Percentiles rank a stretch among this genome's conserved stretches.
These are phyloP conservation scores for Iris pallida DNA, from an alignment of 116 monocot genomes.

Conservation along the genomic window DNA sequence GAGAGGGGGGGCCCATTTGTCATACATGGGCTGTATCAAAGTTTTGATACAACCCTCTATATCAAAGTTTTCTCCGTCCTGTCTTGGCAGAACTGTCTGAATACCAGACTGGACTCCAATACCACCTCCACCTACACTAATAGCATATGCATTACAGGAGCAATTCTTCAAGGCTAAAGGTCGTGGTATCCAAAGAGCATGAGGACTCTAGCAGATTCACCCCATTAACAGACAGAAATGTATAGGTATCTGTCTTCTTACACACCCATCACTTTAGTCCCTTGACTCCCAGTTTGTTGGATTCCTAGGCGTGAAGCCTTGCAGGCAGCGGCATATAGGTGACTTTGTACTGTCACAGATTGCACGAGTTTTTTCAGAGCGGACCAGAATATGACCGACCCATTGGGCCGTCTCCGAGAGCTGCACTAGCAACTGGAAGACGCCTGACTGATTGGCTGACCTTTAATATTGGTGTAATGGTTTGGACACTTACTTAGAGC, in stretches of 20 bases:
- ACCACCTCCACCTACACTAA: conserved; percentile 22
- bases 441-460: neutral
- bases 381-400: conserved; percentile 12
- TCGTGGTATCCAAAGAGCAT: conserved; percentile 22
- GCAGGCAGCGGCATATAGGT: conserved; percentile 16
- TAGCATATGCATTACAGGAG: conserved; percentile 36
- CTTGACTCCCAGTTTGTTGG: neutral
- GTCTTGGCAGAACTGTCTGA: too few species aligned
- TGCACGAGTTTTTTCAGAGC: conserved; percentile 8
- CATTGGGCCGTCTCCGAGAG: neutral
- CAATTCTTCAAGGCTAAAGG: conserved; percentile 33
- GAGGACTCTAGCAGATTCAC: conserved; percentile 38
- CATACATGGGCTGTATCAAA: too few species aligned
- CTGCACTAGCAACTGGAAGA: conserved; percentile 9
- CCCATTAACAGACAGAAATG: conserved; percentile 14
- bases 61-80: too few species aligned
- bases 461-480: neutral
- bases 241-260: conserved; percentile 23
- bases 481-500: too few species aligned
- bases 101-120: conserved; percentile 28
- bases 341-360: conserved; percentile 13
- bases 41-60: too few species aligned
- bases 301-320: conserved; percentile 24
- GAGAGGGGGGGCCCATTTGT: too few species aligned
- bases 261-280: conserved; percentile 31